Base-by-base conservation (phyloP, 768 basidiomycete genomes). In the Xerocomellus chrysenteron region DNA sequence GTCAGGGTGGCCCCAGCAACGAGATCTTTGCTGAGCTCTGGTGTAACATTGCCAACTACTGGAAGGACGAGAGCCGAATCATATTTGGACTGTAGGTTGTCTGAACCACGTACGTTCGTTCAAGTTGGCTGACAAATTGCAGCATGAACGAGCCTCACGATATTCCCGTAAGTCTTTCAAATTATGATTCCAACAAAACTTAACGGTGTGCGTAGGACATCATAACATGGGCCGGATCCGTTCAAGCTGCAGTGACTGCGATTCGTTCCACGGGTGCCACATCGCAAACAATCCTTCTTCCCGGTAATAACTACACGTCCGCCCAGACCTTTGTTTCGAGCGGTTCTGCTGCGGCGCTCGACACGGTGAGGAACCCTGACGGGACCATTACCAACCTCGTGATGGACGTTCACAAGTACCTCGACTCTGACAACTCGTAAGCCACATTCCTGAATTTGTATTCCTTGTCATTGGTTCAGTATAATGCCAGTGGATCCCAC, bases 71-170 rank as follows among this genome's bases (percentile, higher is more conserved):
- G 54, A 36, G 60, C 13, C 77, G 71, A 16, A 65, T 82, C 41
- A 72, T 82, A 17, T 82, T 82, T 43, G 81, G 80, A 52, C 54
- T 82, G 81, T 81, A 59, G 52, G 78, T 71, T 5, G 5, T 17
- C 26, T 14, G 5, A 9, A 33, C 24, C 33, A 4, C 1, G 4
- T 33, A 4, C 1, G 4, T 33, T 21, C 9, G 12, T 49, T 47
- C 24, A 21, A 40, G 35, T 8, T 39, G 10, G 36, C 33, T 56
- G 13, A 57, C 28, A 42, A 39, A 40, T 43, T 3, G 14, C 28
- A 82, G 80, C 26, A 84, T 85, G 83, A 86, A 86, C 58, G 84
- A 86, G 58, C 84, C 84, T 5, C 84, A 86, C 58, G 81, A 85
- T 63, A 65, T 83, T 8, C 80, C 80, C 8, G 66, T 64, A 26